Percentiles rank a stretch among this genome's conserved stretches.
Evolutionary conservation across 441 rosid species (phyloP).

Genomic region (Eruca vesicaria): DNA sequence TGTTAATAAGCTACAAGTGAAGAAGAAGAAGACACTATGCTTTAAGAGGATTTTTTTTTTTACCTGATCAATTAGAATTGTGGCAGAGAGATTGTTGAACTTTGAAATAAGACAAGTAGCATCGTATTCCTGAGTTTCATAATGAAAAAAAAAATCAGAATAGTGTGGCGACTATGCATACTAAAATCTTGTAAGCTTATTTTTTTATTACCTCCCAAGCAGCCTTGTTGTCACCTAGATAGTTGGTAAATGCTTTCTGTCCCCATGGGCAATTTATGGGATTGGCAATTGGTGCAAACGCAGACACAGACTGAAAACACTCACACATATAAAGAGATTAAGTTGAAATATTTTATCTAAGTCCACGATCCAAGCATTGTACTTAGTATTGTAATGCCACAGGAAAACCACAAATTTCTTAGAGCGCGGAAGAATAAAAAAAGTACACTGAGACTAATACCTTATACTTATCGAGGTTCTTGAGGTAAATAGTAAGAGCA

Average conservation of each 20-base stretch:
- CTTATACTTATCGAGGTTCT: conserved; percentile 84
- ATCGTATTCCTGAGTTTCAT: conserved; percentile 77
- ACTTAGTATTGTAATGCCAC: neutral
- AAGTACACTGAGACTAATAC: conserved; percentile 33
- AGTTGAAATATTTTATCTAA: neutral
- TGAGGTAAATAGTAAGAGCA: conserved; percentile 81
- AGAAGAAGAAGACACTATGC: neutral
- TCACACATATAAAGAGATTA: neutral
- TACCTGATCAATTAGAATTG: conserved; percentile 91
- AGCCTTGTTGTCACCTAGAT: conserved; percentile 70
- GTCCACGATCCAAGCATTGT: neutral
- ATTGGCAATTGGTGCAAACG: conserved; percentile 80
- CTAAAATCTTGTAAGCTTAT: neutral
- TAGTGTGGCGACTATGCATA: neutral
- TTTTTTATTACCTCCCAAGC: conserved; percentile 72
- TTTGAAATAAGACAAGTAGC: conserved; percentile 72
- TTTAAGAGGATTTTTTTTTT: neutral
- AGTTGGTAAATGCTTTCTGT: conserved; percentile 86
- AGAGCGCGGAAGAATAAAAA: neutral
- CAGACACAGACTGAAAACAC: conserved; percentile 77
- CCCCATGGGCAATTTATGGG: conserved; percentile 89
- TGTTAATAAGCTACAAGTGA: neutral
- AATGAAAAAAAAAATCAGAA: neutral
- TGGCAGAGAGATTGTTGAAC: conserved; percentile 54
- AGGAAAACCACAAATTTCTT: neutral